These are phyloP conservation scores for Suhomyces vadensis DNA, from an alignment of 805 yeast genomes.

Conservation along the genomic window DNA sequence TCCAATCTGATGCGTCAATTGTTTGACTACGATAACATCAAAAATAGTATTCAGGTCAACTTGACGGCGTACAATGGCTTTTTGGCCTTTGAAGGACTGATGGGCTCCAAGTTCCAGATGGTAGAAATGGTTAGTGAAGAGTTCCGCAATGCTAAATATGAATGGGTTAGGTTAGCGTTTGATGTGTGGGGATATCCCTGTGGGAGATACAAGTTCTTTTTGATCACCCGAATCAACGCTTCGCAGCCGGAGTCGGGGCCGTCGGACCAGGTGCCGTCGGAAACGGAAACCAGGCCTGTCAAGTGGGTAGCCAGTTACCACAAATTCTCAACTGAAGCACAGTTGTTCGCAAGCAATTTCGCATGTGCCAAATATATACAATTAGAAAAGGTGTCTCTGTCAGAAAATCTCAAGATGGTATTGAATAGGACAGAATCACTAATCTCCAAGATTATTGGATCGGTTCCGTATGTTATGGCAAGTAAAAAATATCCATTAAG, in stretches of 20 bases:
- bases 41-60: neutral
- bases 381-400: slow-evolving; percentile 8
- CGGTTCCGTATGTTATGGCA: neutral
- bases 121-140: slow-evolving; percentile 14
- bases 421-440: slow-evolving; percentile 21
- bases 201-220: neutral
- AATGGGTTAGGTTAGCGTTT: slow-evolving; percentile 36
- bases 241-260: neutral
- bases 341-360: slow-evolving; percentile 20
- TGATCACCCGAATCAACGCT: neutral
- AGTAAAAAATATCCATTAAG: slow-evolving; percentile 9
- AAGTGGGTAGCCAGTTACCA: slow-evolving; percentile 14
- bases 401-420: slow-evolving; percentile 17
- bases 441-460: neutral
- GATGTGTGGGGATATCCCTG: slow-evolving; percentile 31
- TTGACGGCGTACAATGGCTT: slow-evolving; percentile 14
- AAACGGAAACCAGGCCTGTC: too few species aligned
- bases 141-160: slow-evolving; percentile 12
- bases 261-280: too few species aligned
- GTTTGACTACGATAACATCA: neutral
- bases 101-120: slow-evolving; percentile 11
- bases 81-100: slow-evolving; percentile 13
- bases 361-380: slow-evolving; percentile 18
- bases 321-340: slow-evolving; percentile 15
- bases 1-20: neutral